Base-by-base conservation (phyloP, 768 basidiomycete species). In the Cystofilobasidium ferigula region DNA sequence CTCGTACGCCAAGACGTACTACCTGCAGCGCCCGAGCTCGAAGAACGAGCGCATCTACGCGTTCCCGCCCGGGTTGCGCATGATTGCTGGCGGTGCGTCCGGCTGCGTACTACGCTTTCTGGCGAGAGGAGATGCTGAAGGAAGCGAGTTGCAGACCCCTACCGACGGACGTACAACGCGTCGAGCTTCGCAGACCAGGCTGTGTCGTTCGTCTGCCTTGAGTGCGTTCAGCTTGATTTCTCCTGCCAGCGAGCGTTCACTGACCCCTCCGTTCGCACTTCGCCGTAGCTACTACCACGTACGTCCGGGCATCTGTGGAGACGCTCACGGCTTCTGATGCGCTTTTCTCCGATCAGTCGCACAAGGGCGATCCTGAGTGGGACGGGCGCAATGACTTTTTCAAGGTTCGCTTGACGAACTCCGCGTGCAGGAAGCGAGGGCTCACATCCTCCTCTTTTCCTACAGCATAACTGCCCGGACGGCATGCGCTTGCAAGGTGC, bases 161-260 rank as follows among this genome's bases (percentile, higher is more conserved):
- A 76, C 35, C 73, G 81, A 47, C 78, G 82, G 53, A 78, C 79
- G 28, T 82, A 81, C 73, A 77, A 83, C 67, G 58, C 78, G 13
- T 77, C 68, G 75, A 69, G 64, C 71, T 75, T 63, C 64, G 82
- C 51, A 78, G 82, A 34, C 22, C 76, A 32, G 70, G 74, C 63
- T 1, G 63, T 51, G 81, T 82, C 72, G 78, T 82, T 42, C 63
- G 74, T 79, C 30, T 81, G 79, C 68, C 76, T 82, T 28, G 80
- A 57, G 78, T 61, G 47, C 48, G 61, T 42, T 12, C 40, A 9
- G n/a, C n/a, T 51, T 28, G 28, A 9, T 7, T 51, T 2, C 16
- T 58, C 12, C 18, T 35, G 28, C 32, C 7, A 58, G 8, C 57
- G n/a, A 36, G 24, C 32, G 18, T 16, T 58, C 9, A 34, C 32